Evolutionary conservation across 139 green algal genomes (phyloP).

Genomic region (Mesostigma viride): DNA sequence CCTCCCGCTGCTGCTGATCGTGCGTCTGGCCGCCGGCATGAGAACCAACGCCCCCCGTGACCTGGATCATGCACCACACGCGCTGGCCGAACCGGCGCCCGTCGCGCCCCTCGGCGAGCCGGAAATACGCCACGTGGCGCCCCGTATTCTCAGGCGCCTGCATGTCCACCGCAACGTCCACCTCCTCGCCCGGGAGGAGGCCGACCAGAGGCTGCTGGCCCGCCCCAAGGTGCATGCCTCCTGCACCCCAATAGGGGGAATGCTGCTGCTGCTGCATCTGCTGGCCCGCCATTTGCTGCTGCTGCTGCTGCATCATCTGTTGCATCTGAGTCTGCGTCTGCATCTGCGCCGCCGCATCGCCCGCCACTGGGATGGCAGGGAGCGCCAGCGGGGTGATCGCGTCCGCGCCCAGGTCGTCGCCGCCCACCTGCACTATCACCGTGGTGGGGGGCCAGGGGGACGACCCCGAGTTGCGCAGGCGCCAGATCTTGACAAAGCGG

Average conservation of each 20-base stretch:
- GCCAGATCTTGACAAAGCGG: constrained; percentile 33
- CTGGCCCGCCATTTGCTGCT: too few relatives aligned
- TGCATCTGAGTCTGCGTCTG: too few relatives aligned
- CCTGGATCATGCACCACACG: constrained; percentile 28
- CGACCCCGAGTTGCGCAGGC: constrained; percentile 23
- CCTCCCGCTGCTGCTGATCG: too few relatives aligned
- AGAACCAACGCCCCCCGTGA: too few relatives aligned
- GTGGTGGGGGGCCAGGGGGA: constrained; percentile 16
- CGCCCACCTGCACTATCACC: neutral
- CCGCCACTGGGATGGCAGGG: too few relatives aligned
- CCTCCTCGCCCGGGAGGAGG: constrained; percentile 21
- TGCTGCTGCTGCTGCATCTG: too few relatives aligned
- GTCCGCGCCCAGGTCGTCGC: neutral
- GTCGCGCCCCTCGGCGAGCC: constrained; percentile 9
- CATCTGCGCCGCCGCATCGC: too few relatives aligned
- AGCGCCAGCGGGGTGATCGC: neutral
- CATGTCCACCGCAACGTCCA: constrained; percentile 31
- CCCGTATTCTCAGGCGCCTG: constrained; percentile 15
- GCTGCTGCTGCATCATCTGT: too few relatives aligned
- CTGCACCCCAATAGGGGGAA: too few relatives aligned
- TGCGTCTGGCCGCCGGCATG: too few relatives aligned
- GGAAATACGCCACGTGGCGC: constrained; percentile 28
- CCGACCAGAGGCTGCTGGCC: too few relatives aligned
- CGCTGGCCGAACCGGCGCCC: constrained; percentile 32
- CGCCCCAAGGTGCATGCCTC: too few relatives aligned